Evolutionary conservation across 1,284 basidiomycete genomes (phyloP), one percentile per base, ranked within the genome.

Genomic region (Polyporus tsugae): DNA sequence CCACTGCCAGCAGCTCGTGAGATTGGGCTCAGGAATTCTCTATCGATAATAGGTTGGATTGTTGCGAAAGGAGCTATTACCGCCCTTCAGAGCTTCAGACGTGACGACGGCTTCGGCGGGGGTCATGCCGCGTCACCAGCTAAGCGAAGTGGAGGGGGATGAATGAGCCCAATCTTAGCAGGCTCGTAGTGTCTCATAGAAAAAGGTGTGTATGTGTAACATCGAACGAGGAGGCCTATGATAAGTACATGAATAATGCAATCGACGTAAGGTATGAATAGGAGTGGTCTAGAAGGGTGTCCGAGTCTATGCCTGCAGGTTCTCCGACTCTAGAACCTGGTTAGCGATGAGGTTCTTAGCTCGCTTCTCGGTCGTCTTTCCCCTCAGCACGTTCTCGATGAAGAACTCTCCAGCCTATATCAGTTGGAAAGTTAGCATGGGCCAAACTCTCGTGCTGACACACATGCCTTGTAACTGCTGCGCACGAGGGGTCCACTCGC

Each of bases 401-500:
- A 93, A 97, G 79, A 90, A 97, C 78, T 97, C 95, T 41, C 95
- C 95, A 35, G 95, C 95, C 94, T 95, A 68, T 1, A 19, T 65
- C 41, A 11, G 55, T 41, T 3, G 41, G 49, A 4, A 38, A 35
- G 13, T 60, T 6, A 57, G 62, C 36, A 4, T 19, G 13, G 22
- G 2, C 6, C 2, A 57, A n/a, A 39, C 63, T 25, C 22, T 4
- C 6, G 19, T 13, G 52, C 10, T 9, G 29, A 62, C 10, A 7
- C 25, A 69, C 85, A 70, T 73, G 92, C 97, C 91, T 99, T 99
- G 82, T 99, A 99, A 76, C 94, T 96, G 77, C 95, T 97, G 68
- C 98, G 87, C 38, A 99, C 97, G 33, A 99, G 84, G 9, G 98
- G 98, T 0, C 98, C 98, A 78, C 94, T 96, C 2, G 98, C 98